These are phyloP conservation scores for Setomelanomma holmii DNA, from an alignment of 2,329 filamentous ascomycete species.

Conservation along the genomic window DNA sequence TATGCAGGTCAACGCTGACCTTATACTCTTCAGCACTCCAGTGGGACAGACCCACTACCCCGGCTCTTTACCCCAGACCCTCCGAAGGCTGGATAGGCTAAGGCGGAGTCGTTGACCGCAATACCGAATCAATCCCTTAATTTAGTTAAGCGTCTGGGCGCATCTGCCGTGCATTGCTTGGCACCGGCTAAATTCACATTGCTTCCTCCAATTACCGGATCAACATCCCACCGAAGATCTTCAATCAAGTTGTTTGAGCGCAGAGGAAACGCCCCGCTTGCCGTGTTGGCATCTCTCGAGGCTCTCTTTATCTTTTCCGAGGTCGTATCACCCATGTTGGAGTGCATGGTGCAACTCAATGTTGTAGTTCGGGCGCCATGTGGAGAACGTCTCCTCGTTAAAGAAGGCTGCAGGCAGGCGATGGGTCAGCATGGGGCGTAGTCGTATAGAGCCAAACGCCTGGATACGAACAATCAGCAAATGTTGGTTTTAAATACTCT, in stretches of 20 bases:
- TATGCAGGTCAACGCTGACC: slow-evolving; percentile 18
- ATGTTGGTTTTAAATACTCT: slow-evolving; percentile 2
- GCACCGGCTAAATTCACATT: slow-evolving; percentile 33
- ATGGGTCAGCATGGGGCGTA: slow-evolving; percentile 1
- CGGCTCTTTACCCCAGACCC: slow-evolving; percentile 34
- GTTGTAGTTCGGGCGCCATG: slow-evolving; percentile 6
- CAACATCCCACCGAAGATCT: slow-evolving; percentile 18
- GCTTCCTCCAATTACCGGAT: slow-evolving; percentile 28
- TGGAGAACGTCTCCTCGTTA: not conserved
- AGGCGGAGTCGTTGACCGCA: slow-evolving; percentile 33
- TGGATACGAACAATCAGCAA: not conserved
- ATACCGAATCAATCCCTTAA: slow-evolving; percentile 33
- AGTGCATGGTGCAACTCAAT: slow-evolving; percentile 17
- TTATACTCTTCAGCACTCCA: slow-evolving; percentile 29
- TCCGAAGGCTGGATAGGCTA: slow-evolving; percentile 18
- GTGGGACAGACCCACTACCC: slow-evolving; percentile 15
- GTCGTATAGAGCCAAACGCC: slow-evolving; percentile 1
- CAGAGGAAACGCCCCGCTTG: slow-evolving; percentile 11
- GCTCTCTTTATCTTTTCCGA: slow-evolving; percentile 14
- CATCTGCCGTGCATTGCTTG: slow-evolving; percentile 18
- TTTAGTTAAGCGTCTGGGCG: slow-evolving; percentile 34
- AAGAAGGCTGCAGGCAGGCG: too few species aligned
- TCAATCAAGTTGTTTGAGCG: slow-evolving; percentile 12
- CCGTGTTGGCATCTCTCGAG: slow-evolving; percentile 1
- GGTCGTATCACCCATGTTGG: slow-evolving; percentile 3